A percentile compares a stretch with the other conserved stretches of the same genome.
Evolutionary conservation across 257 asterid species (phyloP).

Genomic region (Dorcoceras hygrometricum): DNA sequence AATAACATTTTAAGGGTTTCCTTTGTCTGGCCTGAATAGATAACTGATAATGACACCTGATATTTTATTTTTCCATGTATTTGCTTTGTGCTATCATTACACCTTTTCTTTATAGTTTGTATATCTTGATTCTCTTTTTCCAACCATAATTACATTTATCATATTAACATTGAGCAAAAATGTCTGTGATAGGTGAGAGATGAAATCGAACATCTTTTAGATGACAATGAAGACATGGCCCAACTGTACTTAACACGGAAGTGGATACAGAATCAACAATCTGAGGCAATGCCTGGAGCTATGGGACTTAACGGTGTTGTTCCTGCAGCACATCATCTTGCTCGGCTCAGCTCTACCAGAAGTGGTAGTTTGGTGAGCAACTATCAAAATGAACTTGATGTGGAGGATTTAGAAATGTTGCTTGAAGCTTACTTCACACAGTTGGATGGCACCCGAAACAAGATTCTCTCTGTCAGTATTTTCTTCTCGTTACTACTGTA

Average conservation of each 20-base stretch:
- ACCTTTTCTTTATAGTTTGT: not conserved
- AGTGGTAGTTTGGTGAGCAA: slow-evolving; percentile 78
- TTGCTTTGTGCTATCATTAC: not conserved
- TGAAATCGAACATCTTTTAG: slow-evolving; percentile 96
- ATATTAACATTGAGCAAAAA: slow-evolving; percentile 19
- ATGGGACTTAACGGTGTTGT: slow-evolving; percentile 46
- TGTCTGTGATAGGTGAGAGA: slow-evolving; percentile 72
- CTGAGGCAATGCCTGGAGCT: slow-evolving; percentile 51
- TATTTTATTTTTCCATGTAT: not conserved
- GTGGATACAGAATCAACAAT: slow-evolving; percentile 78
- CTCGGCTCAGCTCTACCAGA: slow-evolving; percentile 62
- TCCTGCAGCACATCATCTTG: slow-evolving; percentile 55
- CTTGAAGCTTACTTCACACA: slow-evolving; percentile 98
- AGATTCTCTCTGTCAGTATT: slow-evolving; percentile 83
- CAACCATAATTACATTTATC: not conserved
- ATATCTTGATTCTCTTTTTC: not conserved
- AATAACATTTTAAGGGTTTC: not conserved
- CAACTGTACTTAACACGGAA: slow-evolving; percentile 84
- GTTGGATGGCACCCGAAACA: slow-evolving; percentile 95
- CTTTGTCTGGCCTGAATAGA: not conserved
- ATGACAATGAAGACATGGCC: slow-evolving; percentile 95
- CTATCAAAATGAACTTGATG: slow-evolving; percentile 62
- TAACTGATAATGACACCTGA: slow-evolving; percentile 11
- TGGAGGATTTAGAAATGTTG: slow-evolving; percentile 97
- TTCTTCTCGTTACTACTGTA: not conserved